Conservation (phyloP, 768 basidiomycete species). For the Cystoderma amianthinum region DNA sequence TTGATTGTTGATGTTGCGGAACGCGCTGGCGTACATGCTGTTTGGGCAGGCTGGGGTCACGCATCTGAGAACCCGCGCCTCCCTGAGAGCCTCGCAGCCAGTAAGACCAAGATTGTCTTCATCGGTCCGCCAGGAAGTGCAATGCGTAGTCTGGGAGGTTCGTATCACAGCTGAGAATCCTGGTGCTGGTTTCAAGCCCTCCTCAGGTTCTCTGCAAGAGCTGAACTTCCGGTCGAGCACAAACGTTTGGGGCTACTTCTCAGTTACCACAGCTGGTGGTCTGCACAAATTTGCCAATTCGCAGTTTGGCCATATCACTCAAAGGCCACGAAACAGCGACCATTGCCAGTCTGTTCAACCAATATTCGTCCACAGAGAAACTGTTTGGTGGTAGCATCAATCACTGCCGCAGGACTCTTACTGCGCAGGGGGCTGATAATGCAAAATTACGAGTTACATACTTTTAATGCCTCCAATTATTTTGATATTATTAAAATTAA, state of each 20-base stretch:
- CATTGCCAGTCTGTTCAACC: constrained; percentile 68
- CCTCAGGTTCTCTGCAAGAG: constrained; percentile 96
- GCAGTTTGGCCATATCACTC: constrained; percentile 93
- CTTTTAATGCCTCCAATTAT: no score
- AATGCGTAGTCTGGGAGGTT: constrained; percentile 98
- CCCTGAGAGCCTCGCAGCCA: constrained; percentile 87
- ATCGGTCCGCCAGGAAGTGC: constrained; percentile 98
- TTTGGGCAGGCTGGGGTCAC: constrained; percentile 99
- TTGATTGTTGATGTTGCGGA: constrained; percentile 98
- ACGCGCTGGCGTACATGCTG: constrained; percentile 94
- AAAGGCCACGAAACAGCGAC: constrained; percentile 81
- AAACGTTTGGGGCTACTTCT: constrained; percentile 99
- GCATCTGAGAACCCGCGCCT: constrained; percentile 98
- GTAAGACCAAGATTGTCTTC: constrained; percentile 95
- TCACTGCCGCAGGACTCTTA: no score
- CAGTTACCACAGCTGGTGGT: constrained; percentile 90
- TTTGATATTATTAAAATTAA: no score
- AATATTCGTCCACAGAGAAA: constrained; percentile 84
- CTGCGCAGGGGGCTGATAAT: no score
- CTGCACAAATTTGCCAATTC: constrained; percentile 99
- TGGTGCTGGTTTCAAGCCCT: constrained; percentile 95
- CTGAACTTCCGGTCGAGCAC: constrained; percentile 99
- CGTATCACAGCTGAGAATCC: constrained; percentile 98
- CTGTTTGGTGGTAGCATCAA: constrained; percentile 94
- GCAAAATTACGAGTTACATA: no score